A percentile compares a stretch with the other conserved stretches of the same genome.
Conservation (phyloP, 2,329 filamentous ascomycete species). For the Byssochlamys sp. region DNA sequence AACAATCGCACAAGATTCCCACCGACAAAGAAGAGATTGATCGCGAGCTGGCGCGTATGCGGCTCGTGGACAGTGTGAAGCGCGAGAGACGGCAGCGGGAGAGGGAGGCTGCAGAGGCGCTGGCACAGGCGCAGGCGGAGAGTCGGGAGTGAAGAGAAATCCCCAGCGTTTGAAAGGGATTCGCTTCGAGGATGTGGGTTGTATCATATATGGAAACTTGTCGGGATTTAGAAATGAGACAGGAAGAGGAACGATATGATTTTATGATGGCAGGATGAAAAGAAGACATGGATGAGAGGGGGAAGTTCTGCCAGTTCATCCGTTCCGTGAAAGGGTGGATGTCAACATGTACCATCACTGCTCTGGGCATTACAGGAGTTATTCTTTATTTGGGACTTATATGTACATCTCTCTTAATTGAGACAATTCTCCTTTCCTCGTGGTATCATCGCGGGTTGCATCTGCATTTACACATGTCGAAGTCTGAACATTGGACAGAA, state of each 20-base stretch:
- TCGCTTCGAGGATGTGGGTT: too few relatives aligned
- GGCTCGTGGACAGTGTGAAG: conserved; percentile 40
- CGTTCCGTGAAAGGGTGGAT: not conserved
- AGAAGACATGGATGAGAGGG: not conserved
- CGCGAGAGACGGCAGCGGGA: conserved; percentile 40
- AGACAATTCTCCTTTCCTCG: not conserved
- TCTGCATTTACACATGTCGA: not conserved
- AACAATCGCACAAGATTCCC: conserved; percentile 45
- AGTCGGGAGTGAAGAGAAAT: not conserved
- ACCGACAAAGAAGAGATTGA: conserved; percentile 54
- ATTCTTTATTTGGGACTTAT: not conserved
- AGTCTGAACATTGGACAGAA: not conserved
- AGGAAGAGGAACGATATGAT: not conserved
- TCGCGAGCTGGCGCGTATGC: conserved; percentile 64
- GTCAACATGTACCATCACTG: not conserved
- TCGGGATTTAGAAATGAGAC: not conserved
- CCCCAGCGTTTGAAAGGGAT: not conserved
- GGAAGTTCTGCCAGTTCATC: not conserved
- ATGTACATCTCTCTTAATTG: not conserved
- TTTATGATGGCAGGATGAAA: not conserved
- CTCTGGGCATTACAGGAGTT: not conserved
- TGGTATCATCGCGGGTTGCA: not conserved
- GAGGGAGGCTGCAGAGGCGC: conserved; percentile 19
- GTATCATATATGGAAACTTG: too few relatives aligned
- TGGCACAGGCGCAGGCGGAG: conserved; percentile 3